Base-by-base conservation (phyloP, 345 rosid species). In the Eutrema heterophyllum region DNA sequence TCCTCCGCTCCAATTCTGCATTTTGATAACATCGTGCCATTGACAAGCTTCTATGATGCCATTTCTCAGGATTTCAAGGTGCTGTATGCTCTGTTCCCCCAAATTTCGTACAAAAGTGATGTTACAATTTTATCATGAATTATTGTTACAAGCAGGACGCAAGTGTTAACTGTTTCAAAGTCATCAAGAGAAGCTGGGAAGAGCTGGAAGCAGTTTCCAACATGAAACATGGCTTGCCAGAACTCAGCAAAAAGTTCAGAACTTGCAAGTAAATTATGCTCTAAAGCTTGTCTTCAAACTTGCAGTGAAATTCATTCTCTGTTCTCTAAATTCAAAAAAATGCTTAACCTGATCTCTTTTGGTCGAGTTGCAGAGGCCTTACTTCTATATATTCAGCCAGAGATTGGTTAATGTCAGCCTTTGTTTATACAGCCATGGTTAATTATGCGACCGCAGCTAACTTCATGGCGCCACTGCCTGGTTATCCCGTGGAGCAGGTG, bases 1-100 rank as follows among this genome's bases (percentile, higher is more conserved):
- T 89, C 97, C 39, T 91, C 93, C 5, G 93, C 96, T 27, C 96
- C 97, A 15, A 78, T 91, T 63, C 58, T 91, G 48, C 88, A 89
- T 68, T 89, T 91, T 27, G 93, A 89, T 70, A 81, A 84, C 55
- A 84, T 89, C 2, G 81, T 86, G 70, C 95, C 95, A 10, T 74
- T 83, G 79, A 77, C 94, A 11, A 87, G 94, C 81, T 91, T 91
- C 79, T 86, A 84, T 30, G 94, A 91, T 77, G 88, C 86, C 71
- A 83, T 88, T 55, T 84, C 94, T 64, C 82, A 81, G 57, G 94
- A 91, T 78, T 88, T 80, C 76, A 91, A 88, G 94, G 93, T 76
- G 11, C 0, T 62, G 40, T 68, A 14, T 49, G 32, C 39, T 67
- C 49, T 67, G 68, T 61, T 9, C 62, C 39, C 39, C 13, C 5